A percentile compares a stretch with the other conserved stretches of the same genome.
Conservation (phyloP, 257 asterid genomes). For the Fraxinus excelsior region DNA sequence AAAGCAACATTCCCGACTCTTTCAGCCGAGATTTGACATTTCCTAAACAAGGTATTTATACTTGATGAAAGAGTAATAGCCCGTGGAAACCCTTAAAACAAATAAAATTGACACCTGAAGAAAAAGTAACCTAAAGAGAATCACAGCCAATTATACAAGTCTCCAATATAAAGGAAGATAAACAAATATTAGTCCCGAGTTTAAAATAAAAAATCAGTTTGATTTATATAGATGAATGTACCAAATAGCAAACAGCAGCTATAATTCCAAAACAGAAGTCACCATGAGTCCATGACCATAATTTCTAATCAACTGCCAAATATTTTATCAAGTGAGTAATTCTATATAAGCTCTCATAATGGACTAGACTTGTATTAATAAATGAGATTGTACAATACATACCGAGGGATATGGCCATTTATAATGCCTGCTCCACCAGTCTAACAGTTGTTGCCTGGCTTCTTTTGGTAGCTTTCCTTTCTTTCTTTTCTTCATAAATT, state of each 20-base stretch:
- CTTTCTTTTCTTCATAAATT: conserved; percentile 98
- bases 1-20: not conserved
- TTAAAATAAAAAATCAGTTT: no score
- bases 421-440: conserved; percentile 97
- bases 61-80: no score
- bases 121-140: no score
- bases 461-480: conserved; percentile 99
- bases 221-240: not conserved
- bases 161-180: no score
- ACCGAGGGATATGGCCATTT: conserved; percentile 99
- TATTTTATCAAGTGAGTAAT: not conserved
- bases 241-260: not conserved
- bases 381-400: conserved; percentile 11
- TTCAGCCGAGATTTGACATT: not conserved
- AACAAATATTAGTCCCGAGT: no score
- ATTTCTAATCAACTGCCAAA: not conserved
- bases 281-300: not conserved
- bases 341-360: no score
- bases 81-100: no score
- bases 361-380: not conserved
- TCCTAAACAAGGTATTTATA: not conserved
- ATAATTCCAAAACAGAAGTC: not conserved
- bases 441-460: conserved; percentile 84
- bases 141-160: no score
- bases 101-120: no score